Evolutionary conservation across 768 basidiomycete genomes (phyloP).

Genomic region (Trametes maxima): DNA sequence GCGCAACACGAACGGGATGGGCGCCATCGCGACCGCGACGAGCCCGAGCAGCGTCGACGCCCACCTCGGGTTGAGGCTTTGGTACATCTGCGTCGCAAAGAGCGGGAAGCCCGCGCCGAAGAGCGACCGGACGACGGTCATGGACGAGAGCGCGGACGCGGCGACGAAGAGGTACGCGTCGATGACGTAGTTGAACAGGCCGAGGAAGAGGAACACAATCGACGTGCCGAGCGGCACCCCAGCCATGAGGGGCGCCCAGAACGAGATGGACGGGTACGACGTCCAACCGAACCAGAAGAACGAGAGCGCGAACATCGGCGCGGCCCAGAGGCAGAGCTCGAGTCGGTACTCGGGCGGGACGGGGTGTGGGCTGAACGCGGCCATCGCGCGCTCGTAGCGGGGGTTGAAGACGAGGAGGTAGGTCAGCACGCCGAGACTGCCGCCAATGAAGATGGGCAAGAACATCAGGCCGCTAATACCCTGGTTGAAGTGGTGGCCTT

Average conservation of each 20-base stretch:
- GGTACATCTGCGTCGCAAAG: constrained; percentile 49
- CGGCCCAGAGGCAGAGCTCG: constrained; percentile 50
- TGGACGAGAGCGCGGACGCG: constrained; percentile 60
- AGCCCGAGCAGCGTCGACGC: constrained; percentile 61
- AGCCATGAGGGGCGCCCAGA: constrained; percentile 56
- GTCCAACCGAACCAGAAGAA: constrained; percentile 80
- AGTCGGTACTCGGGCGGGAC: constrained; percentile 67
- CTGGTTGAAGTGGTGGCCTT: constrained; percentile 53
- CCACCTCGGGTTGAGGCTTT: constrained; percentile 53
- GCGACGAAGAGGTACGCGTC: constrained; percentile 62
- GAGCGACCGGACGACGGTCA: constrained; percentile 50
- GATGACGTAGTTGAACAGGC: constrained; percentile 63
- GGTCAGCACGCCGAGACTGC: constrained; percentile 21
- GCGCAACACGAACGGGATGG: constrained; percentile 38
- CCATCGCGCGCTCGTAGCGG: constrained; percentile 47
- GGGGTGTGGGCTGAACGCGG: constrained; percentile 50
- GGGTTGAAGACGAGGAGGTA: constrained; percentile 55
- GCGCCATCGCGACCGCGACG: constrained; percentile 55
- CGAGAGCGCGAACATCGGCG: constrained; percentile 52
- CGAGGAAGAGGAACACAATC: constrained; percentile 59
- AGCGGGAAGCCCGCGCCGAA: constrained; percentile 37
- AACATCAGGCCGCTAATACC: constrained; percentile 63
- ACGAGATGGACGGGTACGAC: constrained; percentile 53
- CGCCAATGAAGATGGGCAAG: constrained; percentile 60
- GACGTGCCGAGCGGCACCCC: constrained; percentile 53